Conservation (phyloP, 306 rosid species). For the Lotus japonicus region DNA sequence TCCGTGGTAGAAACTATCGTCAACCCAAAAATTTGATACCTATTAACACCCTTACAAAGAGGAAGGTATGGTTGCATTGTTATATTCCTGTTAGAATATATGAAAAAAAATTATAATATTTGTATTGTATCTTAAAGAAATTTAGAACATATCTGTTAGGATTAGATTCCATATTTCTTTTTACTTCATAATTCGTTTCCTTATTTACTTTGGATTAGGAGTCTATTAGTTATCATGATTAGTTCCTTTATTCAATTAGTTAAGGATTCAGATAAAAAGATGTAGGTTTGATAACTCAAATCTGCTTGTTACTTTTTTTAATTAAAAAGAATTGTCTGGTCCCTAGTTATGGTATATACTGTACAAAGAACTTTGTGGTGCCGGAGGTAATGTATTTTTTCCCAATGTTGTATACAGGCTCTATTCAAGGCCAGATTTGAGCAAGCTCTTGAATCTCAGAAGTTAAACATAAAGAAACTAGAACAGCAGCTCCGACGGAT, state of each 20-base stretch:
- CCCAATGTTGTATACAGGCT: slow-evolving; percentile 49
- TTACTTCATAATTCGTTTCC: too few relatives aligned
- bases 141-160: too few relatives aligned
- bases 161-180: too few relatives aligned
- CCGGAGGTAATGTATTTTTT: slow-evolving; percentile 7
- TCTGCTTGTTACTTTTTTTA: neutral
- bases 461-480: slow-evolving; percentile 81
- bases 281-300: neutral
- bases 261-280: neutral
- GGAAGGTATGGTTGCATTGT: slow-evolving; percentile 60
- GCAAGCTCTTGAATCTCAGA: slow-evolving; percentile 98
- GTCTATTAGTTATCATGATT: too few relatives aligned
- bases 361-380: slow-evolving; percentile 9
- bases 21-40: slow-evolving; percentile 97
- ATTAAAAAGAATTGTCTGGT: neutral
- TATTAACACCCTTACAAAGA: slow-evolving; percentile 92
- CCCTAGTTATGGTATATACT: neutral
- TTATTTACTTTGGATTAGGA: too few relatives aligned
- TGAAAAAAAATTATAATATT: too few relatives aligned
- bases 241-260: too few relatives aligned
- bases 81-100: neutral
- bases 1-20: slow-evolving; percentile 94
- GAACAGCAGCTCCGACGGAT: slow-evolving; percentile 87
- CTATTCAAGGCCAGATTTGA: slow-evolving; percentile 98
- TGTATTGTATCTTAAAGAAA: too few relatives aligned